Evolutionary conservation across 139 green algal species (phyloP).

Genomic region (Micractinium conductrix): DNA sequence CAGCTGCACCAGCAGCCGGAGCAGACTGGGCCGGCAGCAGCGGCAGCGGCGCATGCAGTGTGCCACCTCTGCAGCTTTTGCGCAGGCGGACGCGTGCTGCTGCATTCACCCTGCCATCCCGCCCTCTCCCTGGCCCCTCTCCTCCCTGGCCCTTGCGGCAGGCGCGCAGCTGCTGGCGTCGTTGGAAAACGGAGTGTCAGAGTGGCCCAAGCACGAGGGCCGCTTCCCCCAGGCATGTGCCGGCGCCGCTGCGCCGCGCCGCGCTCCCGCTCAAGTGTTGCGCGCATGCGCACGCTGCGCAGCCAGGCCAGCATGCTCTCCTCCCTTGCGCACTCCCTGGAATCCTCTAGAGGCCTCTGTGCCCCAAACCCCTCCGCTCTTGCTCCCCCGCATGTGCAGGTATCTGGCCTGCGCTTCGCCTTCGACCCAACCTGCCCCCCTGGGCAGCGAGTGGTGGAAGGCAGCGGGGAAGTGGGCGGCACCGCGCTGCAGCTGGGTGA

Average conservation of each 20-base stretch:
- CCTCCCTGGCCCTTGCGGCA: too few species aligned
- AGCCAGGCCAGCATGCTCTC: neutral
- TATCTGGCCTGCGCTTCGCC: constrained; percentile 60
- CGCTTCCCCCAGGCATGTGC: constrained; percentile 73
- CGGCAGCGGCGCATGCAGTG: too few species aligned
- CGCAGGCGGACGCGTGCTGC: too few species aligned
- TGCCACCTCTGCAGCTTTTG: too few species aligned
- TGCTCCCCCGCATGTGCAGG: constrained; percentile 18
- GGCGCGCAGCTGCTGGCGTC: constrained; percentile 60
- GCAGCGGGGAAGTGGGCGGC: constrained; percentile 51
- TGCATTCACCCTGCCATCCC: neutral
- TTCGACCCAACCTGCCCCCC: constrained; percentile 60
- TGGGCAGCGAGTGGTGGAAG: constrained; percentile 48
- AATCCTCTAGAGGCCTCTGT: neutral
- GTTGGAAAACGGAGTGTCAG: constrained; percentile 72
- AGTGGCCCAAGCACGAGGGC: constrained; percentile 71
- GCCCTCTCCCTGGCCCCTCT: neutral
- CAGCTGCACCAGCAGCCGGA: too few species aligned
- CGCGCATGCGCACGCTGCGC: neutral
- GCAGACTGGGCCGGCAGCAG: too few species aligned
- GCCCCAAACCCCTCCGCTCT: neutral
- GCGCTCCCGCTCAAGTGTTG: neutral
- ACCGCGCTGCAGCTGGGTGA: constrained; percentile 41
- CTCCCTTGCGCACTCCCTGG: neutral
- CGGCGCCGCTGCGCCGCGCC: neutral